These are phyloP conservation scores for Rugiboletus extremiorientalis DNA, from an alignment of 1,284 basidiomycete genomes.

Conservation along the genomic window DNA sequence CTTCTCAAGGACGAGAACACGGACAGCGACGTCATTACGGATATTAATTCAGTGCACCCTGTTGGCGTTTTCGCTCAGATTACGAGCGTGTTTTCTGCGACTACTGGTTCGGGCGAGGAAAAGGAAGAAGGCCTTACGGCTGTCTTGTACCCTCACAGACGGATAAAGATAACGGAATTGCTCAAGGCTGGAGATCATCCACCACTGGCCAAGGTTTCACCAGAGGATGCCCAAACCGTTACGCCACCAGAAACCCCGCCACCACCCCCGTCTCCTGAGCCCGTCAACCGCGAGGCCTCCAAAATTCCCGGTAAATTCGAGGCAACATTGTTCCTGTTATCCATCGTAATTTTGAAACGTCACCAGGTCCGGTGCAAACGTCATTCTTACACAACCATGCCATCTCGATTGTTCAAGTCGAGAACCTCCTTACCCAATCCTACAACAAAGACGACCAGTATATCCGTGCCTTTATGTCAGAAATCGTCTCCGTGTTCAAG, in stretches of 20 bases:
- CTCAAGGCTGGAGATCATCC: slow-evolving; percentile 61
- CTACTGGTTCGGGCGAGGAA: slow-evolving; percentile 57
- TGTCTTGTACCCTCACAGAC: slow-evolving; percentile 92
- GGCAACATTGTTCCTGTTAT: neutral
- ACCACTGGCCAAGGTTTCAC: slow-evolving; percentile 49
- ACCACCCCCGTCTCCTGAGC: slow-evolving; percentile 39
- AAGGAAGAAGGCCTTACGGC: slow-evolving; percentile 90
- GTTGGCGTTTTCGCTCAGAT: slow-evolving; percentile 99
- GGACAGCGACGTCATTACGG: slow-evolving; percentile 92
- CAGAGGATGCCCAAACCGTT: slow-evolving; percentile 44
- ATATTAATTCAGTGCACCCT: slow-evolving; percentile 85
- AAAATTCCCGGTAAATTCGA: slow-evolving; percentile 18
- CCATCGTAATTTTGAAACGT: neutral
- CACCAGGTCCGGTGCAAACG: slow-evolving; percentile 68
- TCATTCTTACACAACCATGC: slow-evolving; percentile 90
- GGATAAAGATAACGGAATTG: slow-evolving; percentile 90
- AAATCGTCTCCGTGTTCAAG: slow-evolving; percentile 98
- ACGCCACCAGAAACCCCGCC: slow-evolving; percentile 54
- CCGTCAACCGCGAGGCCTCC: slow-evolving; percentile 14
- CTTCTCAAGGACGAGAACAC: slow-evolving; percentile 93
- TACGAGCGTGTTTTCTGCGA: slow-evolving; percentile 88
- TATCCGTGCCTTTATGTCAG: slow-evolving; percentile 93
- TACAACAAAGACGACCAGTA: slow-evolving; percentile 95
- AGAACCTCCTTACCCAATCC: slow-evolving; percentile 79
- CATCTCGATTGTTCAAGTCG: slow-evolving; percentile 90